These are phyloP conservation scores for Fusarium sp. DNA, from an alignment of 2,329 filamentous ascomycete species.

Conservation along the genomic window DNA sequence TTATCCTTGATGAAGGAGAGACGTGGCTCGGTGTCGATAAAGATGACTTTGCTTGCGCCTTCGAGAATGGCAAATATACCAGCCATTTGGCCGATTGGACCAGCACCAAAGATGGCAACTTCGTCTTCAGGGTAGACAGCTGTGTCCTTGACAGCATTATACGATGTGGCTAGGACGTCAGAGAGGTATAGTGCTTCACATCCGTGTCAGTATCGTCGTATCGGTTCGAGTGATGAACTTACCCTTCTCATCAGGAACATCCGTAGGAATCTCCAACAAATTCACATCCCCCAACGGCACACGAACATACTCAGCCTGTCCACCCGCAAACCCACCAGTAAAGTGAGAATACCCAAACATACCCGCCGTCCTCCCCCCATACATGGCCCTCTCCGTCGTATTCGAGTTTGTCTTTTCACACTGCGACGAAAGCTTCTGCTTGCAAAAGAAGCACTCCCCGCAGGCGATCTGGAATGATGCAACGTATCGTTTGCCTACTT, in stretches of 20 bases:
- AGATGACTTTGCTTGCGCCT: constrained; percentile 80
- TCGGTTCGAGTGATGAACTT: neutral
- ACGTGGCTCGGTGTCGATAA: constrained; percentile 80
- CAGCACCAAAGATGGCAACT: constrained; percentile 88
- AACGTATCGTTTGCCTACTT: constrained; percentile 78
- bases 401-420: constrained; percentile 86
- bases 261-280: constrained; percentile 80
- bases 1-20: constrained; percentile 75
- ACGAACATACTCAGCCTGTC: constrained; percentile 87
- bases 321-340: constrained; percentile 87
- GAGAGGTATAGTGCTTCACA: constrained; percentile 74
- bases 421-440: constrained; percentile 81
- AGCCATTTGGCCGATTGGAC: constrained; percentile 88
- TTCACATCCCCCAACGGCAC: constrained; percentile 87
- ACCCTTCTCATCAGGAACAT: constrained; percentile 86
- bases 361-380: constrained; percentile 80
- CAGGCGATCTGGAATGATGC: constrained; percentile 89
- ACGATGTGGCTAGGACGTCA: constrained; percentile 83
- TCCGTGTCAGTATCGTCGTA: neutral
- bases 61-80: constrained; percentile 81
- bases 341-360: constrained; percentile 83
- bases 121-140: constrained; percentile 81
- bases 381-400: constrained; percentile 78
- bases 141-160: constrained; percentile 86
- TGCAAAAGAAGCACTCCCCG: constrained; percentile 80